These are phyloP conservation scores for Phaeoacremonium minimum DNA, from an alignment of 2,329 filamentous ascomycete species.

Conservation along the genomic window DNA sequence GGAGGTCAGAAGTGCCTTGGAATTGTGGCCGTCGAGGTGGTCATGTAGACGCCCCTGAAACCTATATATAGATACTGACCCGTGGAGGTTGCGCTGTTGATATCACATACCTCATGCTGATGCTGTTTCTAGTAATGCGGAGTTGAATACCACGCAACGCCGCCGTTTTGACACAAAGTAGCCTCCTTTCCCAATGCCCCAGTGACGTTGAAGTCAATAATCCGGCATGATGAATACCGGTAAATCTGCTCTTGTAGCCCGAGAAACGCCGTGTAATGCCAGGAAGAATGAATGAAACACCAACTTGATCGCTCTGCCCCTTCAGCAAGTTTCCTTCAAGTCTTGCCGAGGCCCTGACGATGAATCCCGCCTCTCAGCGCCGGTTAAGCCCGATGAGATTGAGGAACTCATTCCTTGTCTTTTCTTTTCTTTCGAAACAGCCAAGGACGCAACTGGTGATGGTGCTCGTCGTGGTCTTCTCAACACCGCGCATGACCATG, in stretches of 20 bases:
- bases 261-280: too few relatives aligned
- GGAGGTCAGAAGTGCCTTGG: background rate
- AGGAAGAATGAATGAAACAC: slow-evolving; percentile 7
- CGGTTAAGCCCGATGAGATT: slow-evolving; percentile 66
- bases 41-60: too few relatives aligned
- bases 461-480: slow-evolving; percentile 81
- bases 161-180: slow-evolving; percentile 2
- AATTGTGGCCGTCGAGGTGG: too few relatives aligned
- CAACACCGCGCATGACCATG: slow-evolving; percentile 96
- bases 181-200: slow-evolving; percentile 1
- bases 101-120: background rate
- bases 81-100: too few relatives aligned
- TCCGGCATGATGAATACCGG: slow-evolving; percentile 11
- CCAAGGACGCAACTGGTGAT: slow-evolving; percentile 96
- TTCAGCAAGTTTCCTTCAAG: slow-evolving; percentile 1
- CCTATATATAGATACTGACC: too few relatives aligned
- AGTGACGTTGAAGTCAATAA: slow-evolving; percentile 5
- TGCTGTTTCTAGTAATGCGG: too few relatives aligned
- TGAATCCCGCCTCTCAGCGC: background rate
- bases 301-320: slow-evolving; percentile 1
- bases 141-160: slow-evolving; percentile 14
- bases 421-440: slow-evolving; percentile 84
- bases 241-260: too few relatives aligned
- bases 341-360: too few relatives aligned
- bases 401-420: slow-evolving; percentile 92